Evolutionary conservation across 805 yeast genomes (phyloP), one percentile per base, ranked within the genome.

Genomic region (Saccharomycopsis schoenii): DNA sequence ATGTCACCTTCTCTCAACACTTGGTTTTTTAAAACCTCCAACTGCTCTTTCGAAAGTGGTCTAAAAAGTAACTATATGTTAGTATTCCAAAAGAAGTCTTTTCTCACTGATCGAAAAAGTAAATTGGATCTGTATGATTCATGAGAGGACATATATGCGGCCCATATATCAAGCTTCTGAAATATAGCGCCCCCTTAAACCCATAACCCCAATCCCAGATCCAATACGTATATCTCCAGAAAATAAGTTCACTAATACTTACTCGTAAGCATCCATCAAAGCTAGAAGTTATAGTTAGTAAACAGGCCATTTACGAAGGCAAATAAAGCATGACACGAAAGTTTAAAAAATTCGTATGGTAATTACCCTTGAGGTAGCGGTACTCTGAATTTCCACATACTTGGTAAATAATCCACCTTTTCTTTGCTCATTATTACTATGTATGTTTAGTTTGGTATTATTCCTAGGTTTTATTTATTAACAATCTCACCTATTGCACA

Each of bases 1-100:
- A 80, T 76, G 4, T 94, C 96, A 39, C 88, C 85, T 70, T 94
- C 98, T 1, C 86, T 77, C 34, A 83, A 81, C 50, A 89, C 90
- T 68, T 90, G 97, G 66, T 84, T 81, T 65, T 83, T 85, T 37
- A 94, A 79, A 0, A 91, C 80, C 15, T 83, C 85, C 51, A 94
- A 78, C 68, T 93, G 96, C 61, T 86, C 88, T 4, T 81, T 79
- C 0, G 92, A 78, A 24, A 92, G 77, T 0, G 96, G 86, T 40
- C 77, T 73, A 43, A 50, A 29, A 4, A 29, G 3, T 29, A 29
- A 4, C 6, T 29, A 29, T 29, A 29, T 29, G 34, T 29, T 29
- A 29, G 34, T 29, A 29, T 29, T 3, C 6, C 34, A 6, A 29
- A 29, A 29, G 6, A 29, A 29, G 34, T 6, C 34, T 6, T 29